Evolutionary conservation across 441 rosid species (phyloP), one percentile per base, ranked within the genome.

Genomic region (Biscutella laevigata): DNA sequence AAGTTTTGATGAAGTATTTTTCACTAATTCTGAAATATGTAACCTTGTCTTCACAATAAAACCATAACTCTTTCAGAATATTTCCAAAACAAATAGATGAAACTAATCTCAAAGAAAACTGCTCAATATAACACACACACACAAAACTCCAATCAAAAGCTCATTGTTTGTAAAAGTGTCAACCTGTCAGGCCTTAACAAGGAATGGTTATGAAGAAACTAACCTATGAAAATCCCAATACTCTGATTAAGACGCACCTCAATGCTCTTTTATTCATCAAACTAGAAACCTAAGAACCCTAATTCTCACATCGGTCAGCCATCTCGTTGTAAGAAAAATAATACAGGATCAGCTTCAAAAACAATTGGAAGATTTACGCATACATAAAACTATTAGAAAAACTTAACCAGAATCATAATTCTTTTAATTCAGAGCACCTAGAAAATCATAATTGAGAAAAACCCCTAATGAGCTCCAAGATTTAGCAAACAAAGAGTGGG

Each of bases 1-100:
- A 37, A 88, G 91, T 49, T 71, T 82, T 5, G 74, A 72, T 20
- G 94, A 82, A 54, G 94, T 82, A n/a, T 77, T 84, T 62, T 80
- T 88, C 49, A 82, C 87, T 67, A 88, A 44, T 26, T 84, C 81
- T 46, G 82, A 66, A 25, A 88, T 77, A 27, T 75, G 82, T 44
- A 61, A 71, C 69, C 96, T 82, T 27, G 86, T 66, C 71, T 75
- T 79, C 25, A 35, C 52, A 51, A 17, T 16, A 16, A 10, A 37
- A 42, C 1, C 4, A 7, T 3, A 8, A 26, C 15, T 25, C 25
- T 27, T 20, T 17, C 10, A 27, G 15, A 42, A 1, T 32, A 27
- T 32, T 35, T 22, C n/a, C 9, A 40, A 5, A 26, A 42, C 16
- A 38, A 22, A 22, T 8, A 45, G 10, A 52, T 9, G 34, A 55